Base-by-base conservation (phyloP, 2,329 filamentous ascomycete species). In the Aspergillus uvarum region DNA sequence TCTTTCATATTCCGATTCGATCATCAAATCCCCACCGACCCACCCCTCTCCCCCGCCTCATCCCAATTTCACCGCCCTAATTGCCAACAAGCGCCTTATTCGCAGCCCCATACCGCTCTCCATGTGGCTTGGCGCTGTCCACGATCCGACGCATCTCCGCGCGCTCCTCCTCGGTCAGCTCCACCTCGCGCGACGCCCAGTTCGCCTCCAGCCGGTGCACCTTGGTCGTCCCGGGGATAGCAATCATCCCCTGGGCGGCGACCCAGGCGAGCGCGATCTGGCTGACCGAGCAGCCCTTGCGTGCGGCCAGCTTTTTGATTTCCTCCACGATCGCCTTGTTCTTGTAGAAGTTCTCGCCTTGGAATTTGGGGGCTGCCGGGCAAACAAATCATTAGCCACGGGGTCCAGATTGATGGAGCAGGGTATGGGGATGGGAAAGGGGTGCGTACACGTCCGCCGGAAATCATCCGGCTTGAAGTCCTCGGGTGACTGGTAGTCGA, bases 161-260 rank as follows among this genome's bases (percentile, higher is more conserved):
- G 62, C 71, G 66, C 54, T 81, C 79, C 31, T 76, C 74, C 22
- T 75, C 71, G 0, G 70, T 75, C 42, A 79, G 58, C 1, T 75
- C 70, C 50, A 79, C 63, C 10, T 77, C 65, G 24, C 74, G 60
- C 1, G 76, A 78, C 0, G 67, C 67, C 72, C 72, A 78, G 58
- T 80, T 81, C 54, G 79, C 74, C 51, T 78, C 76, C 6, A 80
- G 52, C 0, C 79, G 71, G 4, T 60, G 51, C 0, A 72, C 58
- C 62, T 79, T 80, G 0, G 78, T 80, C 0, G 78, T 80, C 1
- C 81, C 80, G 0, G 80, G 79, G 52, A 82, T 82, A 0, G 79
- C 69, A 60, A 82, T 80, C 68, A 80, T 67, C 0, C 74, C 74
- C 47, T 79, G 74, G 68, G 75, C 67, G 10, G 71, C 73, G 1